These are phyloP conservation scores for Moesziomyces parantarcticus DNA, from an alignment of 1,284 basidiomycete species.

Conservation along the genomic window DNA sequence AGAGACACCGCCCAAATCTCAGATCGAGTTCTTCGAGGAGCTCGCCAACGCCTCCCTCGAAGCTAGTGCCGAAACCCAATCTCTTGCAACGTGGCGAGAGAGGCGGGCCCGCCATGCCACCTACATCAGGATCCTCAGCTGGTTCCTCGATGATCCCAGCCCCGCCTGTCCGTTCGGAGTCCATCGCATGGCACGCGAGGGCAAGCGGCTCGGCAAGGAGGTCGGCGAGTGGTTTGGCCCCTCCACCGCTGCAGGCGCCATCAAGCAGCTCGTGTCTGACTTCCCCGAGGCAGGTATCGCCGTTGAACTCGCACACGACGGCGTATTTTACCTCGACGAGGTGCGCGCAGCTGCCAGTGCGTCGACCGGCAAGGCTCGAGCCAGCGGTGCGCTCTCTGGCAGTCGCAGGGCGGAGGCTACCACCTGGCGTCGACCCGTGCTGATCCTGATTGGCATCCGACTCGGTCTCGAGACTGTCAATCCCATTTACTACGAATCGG, in stretches of 20 bases:
- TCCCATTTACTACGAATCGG: constrained; percentile 90
- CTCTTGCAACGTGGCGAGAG: constrained; percentile 16
- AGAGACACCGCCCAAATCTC: constrained; percentile 21
- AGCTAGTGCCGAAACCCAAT: constrained; percentile 14
- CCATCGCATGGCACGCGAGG: constrained; percentile 93
- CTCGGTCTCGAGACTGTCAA: constrained; percentile 93
- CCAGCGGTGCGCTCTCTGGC: background rate
- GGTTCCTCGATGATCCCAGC: constrained; percentile 93
- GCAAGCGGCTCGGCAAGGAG: constrained; percentile 92
- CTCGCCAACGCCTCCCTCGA: constrained; percentile 15
- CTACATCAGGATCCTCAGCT: constrained; percentile 88
- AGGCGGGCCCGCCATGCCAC: constrained; percentile 65
- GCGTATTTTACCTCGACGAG: constrained; percentile 84
- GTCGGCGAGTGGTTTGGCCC: constrained; percentile 99
- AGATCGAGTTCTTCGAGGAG: constrained; percentile 21
- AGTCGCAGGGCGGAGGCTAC: constrained; percentile 5
- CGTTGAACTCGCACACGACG: constrained; percentile 81
- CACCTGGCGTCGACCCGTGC: constrained; percentile 85
- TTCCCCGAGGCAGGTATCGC: constrained; percentile 85
- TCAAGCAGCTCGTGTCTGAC: constrained; percentile 76
- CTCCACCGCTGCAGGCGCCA: constrained; percentile 92
- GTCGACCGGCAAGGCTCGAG: constrained; percentile 7
- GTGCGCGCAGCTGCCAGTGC: constrained; percentile 80
- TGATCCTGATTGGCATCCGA: constrained; percentile 86
- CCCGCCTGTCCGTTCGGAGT: constrained; percentile 92